Evolutionary conservation across 345 rosid species (phyloP).

Genomic region (Cardamine occulta): DNA sequence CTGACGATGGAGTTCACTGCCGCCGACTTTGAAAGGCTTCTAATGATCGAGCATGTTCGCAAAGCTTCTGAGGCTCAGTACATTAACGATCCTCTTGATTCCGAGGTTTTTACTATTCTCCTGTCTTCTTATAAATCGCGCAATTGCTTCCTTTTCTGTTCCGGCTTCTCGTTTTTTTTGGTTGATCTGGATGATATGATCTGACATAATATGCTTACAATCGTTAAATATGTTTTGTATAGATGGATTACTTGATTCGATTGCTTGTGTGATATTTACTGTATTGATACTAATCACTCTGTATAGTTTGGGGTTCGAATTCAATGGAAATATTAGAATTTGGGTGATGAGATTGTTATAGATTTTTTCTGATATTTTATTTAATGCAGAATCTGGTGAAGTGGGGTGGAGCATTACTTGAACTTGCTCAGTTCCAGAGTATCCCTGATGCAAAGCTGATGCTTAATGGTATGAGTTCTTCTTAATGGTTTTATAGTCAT

Average conservation of each 20-base stretch:
- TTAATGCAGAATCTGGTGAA: constrained; percentile 50
- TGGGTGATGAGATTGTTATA: neutral
- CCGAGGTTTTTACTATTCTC: constrained; percentile 49
- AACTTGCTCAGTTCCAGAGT: constrained; percentile 61
- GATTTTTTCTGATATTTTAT: neutral
- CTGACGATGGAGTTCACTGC: constrained; percentile 61
- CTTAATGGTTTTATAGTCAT: neutral
- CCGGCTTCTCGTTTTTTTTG: neutral
- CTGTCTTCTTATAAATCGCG: neutral
- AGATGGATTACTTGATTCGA: neutral
- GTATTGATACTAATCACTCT: neutral
- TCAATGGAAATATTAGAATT: neutral
- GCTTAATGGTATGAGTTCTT: constrained; percentile 41
- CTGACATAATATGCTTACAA: neutral
- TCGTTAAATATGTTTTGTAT: neutral
- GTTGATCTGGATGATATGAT: neutral
- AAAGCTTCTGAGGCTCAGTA: constrained; percentile 61
- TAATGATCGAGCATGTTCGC: constrained; percentile 60
- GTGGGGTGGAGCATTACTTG: constrained; percentile 69
- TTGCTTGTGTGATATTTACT: neutral
- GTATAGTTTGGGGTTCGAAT: neutral
- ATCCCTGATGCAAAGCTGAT: constrained; percentile 50
- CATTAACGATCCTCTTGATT: constrained; percentile 62
- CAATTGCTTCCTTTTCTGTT: neutral
- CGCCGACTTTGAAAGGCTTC: constrained; percentile 59